Evolutionary conservation across 371 early-diverging fungal genomes (phyloP).

Genomic region (Actinomortierella ambigua): DNA sequence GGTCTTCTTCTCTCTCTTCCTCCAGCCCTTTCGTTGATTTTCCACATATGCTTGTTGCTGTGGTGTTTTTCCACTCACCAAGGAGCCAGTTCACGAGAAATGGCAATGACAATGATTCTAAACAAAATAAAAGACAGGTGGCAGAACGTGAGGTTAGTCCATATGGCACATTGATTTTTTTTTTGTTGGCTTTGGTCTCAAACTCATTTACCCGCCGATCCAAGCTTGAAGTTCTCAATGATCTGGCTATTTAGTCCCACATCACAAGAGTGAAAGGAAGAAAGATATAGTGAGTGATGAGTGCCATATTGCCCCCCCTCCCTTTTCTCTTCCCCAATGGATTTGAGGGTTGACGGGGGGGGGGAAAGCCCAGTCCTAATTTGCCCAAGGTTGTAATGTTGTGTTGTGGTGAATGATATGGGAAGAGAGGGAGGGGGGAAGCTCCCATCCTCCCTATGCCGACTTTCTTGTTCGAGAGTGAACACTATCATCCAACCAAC

Average conservation of each 20-base stretch:
- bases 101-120: constrained; percentile 58
- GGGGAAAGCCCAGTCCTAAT: constrained; percentile 4
- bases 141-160: neutral
- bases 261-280: constrained; percentile 1
- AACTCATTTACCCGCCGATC: constrained; percentile 46
- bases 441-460: neutral
- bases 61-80: constrained; percentile 43
- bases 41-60: neutral
- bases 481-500: no score
- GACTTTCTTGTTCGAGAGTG: neutral
- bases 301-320: neutral
- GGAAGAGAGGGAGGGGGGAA: neutral
- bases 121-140: neutral
- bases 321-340: neutral
- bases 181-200: neutral
- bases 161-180: neutral
- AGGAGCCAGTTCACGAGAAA: constrained; percentile 70
- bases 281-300: neutral
- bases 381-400: constrained; percentile 13
- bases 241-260: constrained; percentile 55
- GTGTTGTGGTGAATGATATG: constrained; percentile 19
- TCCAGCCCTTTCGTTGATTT: neutral
- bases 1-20: neutral
- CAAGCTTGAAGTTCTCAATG: constrained; percentile 60
- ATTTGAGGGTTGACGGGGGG: neutral